Conservation (phyloP, 2,329 filamentous ascomycete species). For the Tolypocladium inflatum region DNA sequence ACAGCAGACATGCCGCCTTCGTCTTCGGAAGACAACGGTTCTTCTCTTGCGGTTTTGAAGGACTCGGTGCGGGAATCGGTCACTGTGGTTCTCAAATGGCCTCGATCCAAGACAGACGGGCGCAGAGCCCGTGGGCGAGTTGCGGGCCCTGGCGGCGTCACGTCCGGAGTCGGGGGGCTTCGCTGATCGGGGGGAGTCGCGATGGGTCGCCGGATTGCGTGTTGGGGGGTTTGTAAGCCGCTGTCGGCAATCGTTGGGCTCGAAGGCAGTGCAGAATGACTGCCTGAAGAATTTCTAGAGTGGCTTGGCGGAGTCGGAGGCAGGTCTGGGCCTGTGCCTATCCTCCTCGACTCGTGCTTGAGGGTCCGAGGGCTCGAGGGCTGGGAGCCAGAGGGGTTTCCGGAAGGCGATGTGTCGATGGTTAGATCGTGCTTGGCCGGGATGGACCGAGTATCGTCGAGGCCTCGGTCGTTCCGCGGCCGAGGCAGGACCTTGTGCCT, state of each 20-base stretch:
- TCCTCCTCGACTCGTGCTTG: constrained; percentile 31
- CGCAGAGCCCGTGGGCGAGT: constrained; percentile 35
- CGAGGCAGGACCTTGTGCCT: constrained; percentile 35
- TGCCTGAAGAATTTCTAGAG: constrained; percentile 47
- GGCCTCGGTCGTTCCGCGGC: constrained; percentile 16
- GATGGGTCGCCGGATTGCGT: constrained; percentile 30
- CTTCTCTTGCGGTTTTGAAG: constrained; percentile 62
- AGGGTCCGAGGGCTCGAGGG: constrained; percentile 27
- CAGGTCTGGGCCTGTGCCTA: constrained; percentile 36
- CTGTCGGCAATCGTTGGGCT: constrained; percentile 30
- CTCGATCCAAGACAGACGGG: constrained; percentile 37
- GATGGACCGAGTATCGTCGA: constrained; percentile 14
- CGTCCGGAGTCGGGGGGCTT: constrained; percentile 66
- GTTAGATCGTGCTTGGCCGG: constrained; percentile 13
- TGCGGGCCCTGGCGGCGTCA: constrained; percentile 55
- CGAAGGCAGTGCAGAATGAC: constrained; percentile 32
- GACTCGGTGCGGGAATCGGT: constrained; percentile 58
- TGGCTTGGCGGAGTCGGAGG: constrained; percentile 56
- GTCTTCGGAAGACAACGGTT: constrained; percentile 53
- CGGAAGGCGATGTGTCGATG: constrained; percentile 17
- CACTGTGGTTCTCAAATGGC: constrained; percentile 42
- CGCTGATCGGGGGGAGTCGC: constrained; percentile 55
- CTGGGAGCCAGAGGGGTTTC: constrained; percentile 18
- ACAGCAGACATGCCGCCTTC: constrained; percentile 35
- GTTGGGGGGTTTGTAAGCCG: constrained; percentile 27